Evolutionary conservation across 805 yeast species (phyloP).

Genomic region (Saturnispora gosingensis): DNA sequence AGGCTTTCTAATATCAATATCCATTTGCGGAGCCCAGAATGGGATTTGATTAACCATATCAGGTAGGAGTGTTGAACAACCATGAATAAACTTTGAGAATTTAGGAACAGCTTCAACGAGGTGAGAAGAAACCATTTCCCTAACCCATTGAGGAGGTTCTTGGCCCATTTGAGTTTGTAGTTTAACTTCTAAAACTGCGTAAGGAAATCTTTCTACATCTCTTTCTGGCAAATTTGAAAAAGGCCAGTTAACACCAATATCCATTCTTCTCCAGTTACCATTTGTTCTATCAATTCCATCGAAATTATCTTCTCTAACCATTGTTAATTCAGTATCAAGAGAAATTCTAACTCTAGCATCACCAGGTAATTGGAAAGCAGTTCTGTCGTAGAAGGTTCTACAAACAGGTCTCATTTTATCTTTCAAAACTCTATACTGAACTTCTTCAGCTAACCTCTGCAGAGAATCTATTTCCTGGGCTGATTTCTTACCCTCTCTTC

Average conservation of each 20-base stretch:
- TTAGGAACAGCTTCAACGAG: conserved; percentile 97
- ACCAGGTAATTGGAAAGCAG: conserved; percentile 98
- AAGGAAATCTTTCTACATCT: conserved; percentile 91
- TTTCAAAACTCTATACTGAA: conserved; percentile 81
- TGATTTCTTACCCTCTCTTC: conserved; percentile 86
- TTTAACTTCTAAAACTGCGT: conserved; percentile 95
- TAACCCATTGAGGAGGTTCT: conserved; percentile 97
- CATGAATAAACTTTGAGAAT: conserved; percentile 95
- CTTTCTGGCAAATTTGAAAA: conserved; percentile 73
- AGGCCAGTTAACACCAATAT: conserved; percentile 96
- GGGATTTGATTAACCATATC: conserved; percentile 80
- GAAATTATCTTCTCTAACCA: conserved; percentile 96
- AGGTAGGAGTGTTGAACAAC: conserved; percentile 85
- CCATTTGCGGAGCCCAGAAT: conserved; percentile 98
- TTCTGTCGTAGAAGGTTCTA: conserved; percentile 93
- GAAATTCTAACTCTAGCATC: conserved; percentile 99
- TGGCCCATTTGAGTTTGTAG: conserved; percentile 97
- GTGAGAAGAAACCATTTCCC: conserved; percentile 84
- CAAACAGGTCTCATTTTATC: conserved; percentile 86
- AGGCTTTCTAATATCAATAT: conserved; percentile 88
- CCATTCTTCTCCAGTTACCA: conserved; percentile 96
- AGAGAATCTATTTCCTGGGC: conserved; percentile 80
- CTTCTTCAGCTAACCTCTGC: conserved; percentile 87
- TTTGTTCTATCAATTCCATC: conserved; percentile 87
- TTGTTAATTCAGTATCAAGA: conserved; percentile 90